Percentiles rank a stretch among this genome's conserved stretches.
These are phyloP conservation scores for Heterococcus sp. DNA, from an alignment of 108 stramenopile species.

Conservation along the genomic window DNA sequence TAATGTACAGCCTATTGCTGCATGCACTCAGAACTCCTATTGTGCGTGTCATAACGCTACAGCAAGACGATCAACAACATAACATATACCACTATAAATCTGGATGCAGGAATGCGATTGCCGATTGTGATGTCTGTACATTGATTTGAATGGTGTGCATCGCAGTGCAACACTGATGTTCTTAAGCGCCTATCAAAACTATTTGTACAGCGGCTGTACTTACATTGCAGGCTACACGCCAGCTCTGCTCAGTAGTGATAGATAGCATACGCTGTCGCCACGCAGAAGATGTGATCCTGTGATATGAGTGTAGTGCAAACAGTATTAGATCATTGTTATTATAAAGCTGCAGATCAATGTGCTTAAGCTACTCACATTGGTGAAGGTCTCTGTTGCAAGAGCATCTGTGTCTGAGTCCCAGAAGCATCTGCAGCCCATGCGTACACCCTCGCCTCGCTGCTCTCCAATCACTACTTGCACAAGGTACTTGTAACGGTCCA, in stretches of 20 bases:
- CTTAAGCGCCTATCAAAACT: too few species aligned
- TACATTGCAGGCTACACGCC: neutral
- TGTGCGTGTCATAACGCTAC: too few species aligned
- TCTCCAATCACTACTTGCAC: constrained; percentile 46
- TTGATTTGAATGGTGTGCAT: too few species aligned
- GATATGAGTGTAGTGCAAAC: neutral
- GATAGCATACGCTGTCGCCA: constrained; percentile 41
- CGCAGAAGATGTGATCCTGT: constrained; percentile 44
- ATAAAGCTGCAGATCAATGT: neutral
- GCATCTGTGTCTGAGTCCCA: constrained; percentile 44
- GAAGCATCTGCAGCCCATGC: constrained; percentile 41
- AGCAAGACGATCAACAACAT: too few species aligned
- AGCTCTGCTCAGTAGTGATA: constrained; percentile 29
- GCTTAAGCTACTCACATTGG: constrained; percentile 20
- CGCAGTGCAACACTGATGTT: too few species aligned
- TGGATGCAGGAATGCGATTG: too few species aligned
- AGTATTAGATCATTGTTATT: neutral
- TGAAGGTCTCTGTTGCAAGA: constrained; percentile 34
- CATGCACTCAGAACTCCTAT: too few species aligned
- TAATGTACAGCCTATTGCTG: too few species aligned
- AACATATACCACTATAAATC: too few species aligned
- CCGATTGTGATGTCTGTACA: too few species aligned
- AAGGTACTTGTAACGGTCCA: constrained; percentile 37
- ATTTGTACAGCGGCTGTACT: too few species aligned
- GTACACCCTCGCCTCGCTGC: constrained; percentile 39